Conservation (phyloP, 345 rosid species). For the Excoecaria agallocha region DNA sequence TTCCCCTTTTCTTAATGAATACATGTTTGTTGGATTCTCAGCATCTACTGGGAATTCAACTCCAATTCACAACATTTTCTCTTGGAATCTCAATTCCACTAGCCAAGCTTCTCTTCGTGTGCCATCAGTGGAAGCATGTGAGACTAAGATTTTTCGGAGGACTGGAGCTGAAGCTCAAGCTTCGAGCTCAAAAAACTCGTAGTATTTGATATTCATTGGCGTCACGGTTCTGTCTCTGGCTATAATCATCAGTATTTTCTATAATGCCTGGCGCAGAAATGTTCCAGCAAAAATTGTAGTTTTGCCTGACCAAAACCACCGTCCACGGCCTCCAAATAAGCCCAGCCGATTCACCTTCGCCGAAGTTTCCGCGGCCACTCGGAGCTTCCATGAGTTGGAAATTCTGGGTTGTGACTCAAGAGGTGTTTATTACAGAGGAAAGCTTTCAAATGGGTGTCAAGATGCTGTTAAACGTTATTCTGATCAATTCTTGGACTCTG, state of each 20-base stretch:
- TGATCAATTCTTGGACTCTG: conserved; percentile 32
- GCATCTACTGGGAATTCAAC: conserved; percentile 51
- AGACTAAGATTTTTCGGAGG: conserved; percentile 27
- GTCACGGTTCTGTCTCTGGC: conserved; percentile 34
- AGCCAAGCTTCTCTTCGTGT: conserved; percentile 47
- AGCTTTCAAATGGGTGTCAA: conserved; percentile 40
- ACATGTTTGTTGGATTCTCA: conserved; percentile 57
- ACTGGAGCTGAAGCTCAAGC: neutral
- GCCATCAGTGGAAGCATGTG: conserved; percentile 41
- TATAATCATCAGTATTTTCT: conserved; percentile 32
- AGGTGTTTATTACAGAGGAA: conserved; percentile 44
- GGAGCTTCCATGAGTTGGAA: conserved; percentile 39
- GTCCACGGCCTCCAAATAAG: conserved; percentile 52
- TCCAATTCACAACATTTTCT: conserved; percentile 40
- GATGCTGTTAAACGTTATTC: conserved; percentile 46
- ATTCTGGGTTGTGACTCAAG: conserved; percentile 38
- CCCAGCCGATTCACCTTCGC: conserved; percentile 37
- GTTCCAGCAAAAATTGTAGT: conserved; percentile 12
- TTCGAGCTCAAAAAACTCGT: conserved; percentile 11
- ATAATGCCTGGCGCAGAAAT: conserved; percentile 23
- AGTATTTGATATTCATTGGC: conserved; percentile 39
- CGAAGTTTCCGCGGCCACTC: conserved; percentile 43
- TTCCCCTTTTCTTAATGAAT: conserved; percentile 46
- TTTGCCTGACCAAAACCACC: conserved; percentile 27
- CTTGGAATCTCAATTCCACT: conserved; percentile 47